Conservation (phyloP, 768 basidiomycete species). For the Ephemerocybe angulata region DNA sequence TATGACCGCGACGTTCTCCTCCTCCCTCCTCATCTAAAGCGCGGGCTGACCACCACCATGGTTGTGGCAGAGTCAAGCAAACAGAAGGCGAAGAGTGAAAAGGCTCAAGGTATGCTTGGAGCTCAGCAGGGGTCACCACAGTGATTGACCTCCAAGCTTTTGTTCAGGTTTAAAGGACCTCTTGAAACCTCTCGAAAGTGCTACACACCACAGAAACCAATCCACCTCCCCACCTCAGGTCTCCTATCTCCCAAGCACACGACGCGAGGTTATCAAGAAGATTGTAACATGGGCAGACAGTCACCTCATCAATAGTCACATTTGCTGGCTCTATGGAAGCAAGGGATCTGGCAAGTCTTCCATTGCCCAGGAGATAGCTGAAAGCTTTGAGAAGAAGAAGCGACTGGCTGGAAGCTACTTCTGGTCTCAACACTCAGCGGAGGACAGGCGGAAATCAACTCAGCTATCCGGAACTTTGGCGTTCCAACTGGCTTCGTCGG, state of each 20-base stretch:
- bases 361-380: conserved; percentile 14
- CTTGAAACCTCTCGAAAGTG: background rate
- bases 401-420: conserved; percentile 14
- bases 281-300: background rate
- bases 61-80: too few species aligned
- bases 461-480: conserved; percentile 13
- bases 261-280: background rate
- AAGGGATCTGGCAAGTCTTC: conserved; percentile 19
- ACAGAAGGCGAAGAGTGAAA: too few species aligned
- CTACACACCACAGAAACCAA: background rate
- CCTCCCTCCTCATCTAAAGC: too few species aligned
- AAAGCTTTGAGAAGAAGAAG: background rate
- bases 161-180: too few species aligned
- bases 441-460: background rate
- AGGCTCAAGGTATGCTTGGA: too few species aligned
- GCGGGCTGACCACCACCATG: too few species aligned
- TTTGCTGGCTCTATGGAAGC: conserved; percentile 17
- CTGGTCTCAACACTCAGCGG: conserved; percentile 6
- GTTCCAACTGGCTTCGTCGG: conserved; percentile 10
- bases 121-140: too few species aligned
- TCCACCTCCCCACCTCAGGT: background rate
- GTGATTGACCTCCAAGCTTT: too few species aligned
- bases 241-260: background rate
- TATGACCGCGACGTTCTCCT: too few species aligned
- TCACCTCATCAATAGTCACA: background rate